These are phyloP conservation scores for Wickerhamomyces sydowiorum DNA, from an alignment of 805 yeast genomes.

Conservation along the genomic window DNA sequence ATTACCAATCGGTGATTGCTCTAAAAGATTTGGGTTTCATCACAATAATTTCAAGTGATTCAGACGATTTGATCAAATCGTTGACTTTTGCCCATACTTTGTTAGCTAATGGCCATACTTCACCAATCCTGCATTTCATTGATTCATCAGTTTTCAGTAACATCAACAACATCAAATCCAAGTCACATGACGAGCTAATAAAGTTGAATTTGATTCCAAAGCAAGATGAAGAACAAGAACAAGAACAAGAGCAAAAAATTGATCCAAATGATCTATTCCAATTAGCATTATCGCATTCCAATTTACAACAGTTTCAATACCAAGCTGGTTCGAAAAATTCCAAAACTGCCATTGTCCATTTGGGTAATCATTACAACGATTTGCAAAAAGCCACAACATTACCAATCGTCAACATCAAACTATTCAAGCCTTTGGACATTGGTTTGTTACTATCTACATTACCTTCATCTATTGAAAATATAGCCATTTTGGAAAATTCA, in stretches of 20 bases:
- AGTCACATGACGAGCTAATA: not conserved
- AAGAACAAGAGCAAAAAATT: conserved; percentile 24
- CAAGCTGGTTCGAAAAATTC: conserved; percentile 39
- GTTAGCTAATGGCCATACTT: conserved; percentile 35
- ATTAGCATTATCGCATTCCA: conserved; percentile 16
- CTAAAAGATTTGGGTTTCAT: conserved; percentile 64
- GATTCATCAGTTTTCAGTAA: too few species aligned
- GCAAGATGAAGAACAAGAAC: conserved; percentile 9
- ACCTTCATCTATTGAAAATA: conserved; percentile 48
- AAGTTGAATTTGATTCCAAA: not conserved
- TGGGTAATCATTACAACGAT: conserved; percentile 51
- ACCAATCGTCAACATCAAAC: conserved; percentile 48
- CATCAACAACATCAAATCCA: too few species aligned
- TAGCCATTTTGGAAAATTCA: conserved; percentile 65
- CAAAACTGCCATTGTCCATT: conserved; percentile 48
- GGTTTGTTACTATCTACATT: conserved; percentile 41
- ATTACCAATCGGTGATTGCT: conserved; percentile 65
- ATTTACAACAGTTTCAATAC: conserved; percentile 27
- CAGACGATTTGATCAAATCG: conserved; percentile 46
- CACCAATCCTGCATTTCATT: conserved; percentile 72
- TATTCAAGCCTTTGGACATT: conserved; percentile 70
- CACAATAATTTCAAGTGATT: conserved; percentile 60
- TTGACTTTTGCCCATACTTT: conserved; percentile 55
- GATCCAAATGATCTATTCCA: conserved; percentile 26
- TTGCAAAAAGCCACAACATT: conserved; percentile 32